These are phyloP conservation scores for Didymella segeticola DNA, from an alignment of 2,329 filamentous ascomycete genomes.

Conservation along the genomic window DNA sequence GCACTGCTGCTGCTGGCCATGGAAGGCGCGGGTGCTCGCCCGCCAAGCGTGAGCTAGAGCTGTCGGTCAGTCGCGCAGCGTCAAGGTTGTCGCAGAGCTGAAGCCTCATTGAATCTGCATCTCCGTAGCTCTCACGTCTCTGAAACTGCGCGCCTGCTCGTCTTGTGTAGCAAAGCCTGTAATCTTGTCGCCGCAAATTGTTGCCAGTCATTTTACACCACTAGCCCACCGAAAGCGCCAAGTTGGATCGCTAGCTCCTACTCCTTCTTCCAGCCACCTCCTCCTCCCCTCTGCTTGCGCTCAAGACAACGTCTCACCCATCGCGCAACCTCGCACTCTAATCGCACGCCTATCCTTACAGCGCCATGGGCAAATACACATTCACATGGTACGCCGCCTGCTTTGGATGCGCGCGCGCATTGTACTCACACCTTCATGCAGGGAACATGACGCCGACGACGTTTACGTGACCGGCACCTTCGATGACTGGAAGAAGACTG, in stretches of 20 bases:
- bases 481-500: slow-evolving; percentile 88
- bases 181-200: slow-evolving; percentile 10
- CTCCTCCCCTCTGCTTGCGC: slow-evolving; percentile 30
- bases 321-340: slow-evolving; percentile 20
- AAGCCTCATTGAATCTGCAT: slow-evolving; percentile 30
- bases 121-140: slow-evolving; percentile 9
- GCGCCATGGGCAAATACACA: slow-evolving; percentile 69
- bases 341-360: slow-evolving; percentile 27
- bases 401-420: slow-evolving; percentile 6
- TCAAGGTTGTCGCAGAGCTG: slow-evolving; percentile 17
- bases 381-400: slow-evolving; percentile 70
- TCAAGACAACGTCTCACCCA: slow-evolving; percentile 39
- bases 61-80: slow-evolving; percentile 16
- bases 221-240: slow-evolving; percentile 33
- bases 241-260: slow-evolving; percentile 20
- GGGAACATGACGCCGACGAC: slow-evolving; percentile 82
- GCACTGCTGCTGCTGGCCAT: slow-evolving; percentile 13
- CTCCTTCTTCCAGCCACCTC: slow-evolving; percentile 38
- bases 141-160: slow-evolving; percentile 22
- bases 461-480: slow-evolving; percentile 97
- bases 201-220: slow-evolving; percentile 28
- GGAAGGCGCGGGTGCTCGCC: slow-evolving; percentile 6
- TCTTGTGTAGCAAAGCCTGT: slow-evolving; percentile 24
- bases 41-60: slow-evolving; percentile 13
- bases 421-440: slow-evolving; percentile 51